These are phyloP conservation scores for Russula olivacea DNA, from an alignment of 768 basidiomycete genomes.

Conservation along the genomic window DNA sequence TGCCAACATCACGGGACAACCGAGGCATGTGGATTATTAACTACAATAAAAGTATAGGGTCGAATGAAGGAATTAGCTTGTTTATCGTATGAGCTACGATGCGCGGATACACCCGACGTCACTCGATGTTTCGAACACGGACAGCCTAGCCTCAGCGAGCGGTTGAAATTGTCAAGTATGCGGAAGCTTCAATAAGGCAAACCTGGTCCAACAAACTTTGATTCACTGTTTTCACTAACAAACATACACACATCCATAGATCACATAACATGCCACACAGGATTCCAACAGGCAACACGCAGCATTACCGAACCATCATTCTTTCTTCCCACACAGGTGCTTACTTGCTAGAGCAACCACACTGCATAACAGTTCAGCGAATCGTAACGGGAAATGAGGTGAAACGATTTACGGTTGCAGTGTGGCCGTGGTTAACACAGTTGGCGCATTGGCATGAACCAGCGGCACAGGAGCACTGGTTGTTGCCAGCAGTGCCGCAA, in stretches of 20 bases:
- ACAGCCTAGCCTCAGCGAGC: neutral
- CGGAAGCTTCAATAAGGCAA: neutral
- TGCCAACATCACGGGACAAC: neutral
- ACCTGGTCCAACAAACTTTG: neutral
- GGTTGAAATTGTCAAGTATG: neutral
- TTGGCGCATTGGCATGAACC: slow-evolving; percentile 11
- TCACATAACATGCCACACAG: neutral
- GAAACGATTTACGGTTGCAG: neutral
- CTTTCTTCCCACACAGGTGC: neutral
- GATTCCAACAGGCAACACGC: neutral
- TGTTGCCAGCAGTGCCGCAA: slow-evolving; percentile 6
- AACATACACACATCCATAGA: neutral
- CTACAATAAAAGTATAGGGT: too few relatives aligned
- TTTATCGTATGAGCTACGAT: too few relatives aligned
- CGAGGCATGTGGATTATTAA: too few relatives aligned
- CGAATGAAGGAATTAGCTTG: too few relatives aligned
- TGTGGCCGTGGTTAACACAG: slow-evolving; percentile 17
- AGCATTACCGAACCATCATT: neutral
- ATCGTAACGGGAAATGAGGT: neutral
- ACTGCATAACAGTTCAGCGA: neutral
- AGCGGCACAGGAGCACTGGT: slow-evolving; percentile 11
- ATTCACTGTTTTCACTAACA: neutral
- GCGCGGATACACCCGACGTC: too few relatives aligned
- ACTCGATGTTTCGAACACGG: neutral
- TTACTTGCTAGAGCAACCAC: neutral